Base-by-base conservation (phyloP, 2,329 filamentous ascomycete species). In the Ilyonectria destructans region DNA sequence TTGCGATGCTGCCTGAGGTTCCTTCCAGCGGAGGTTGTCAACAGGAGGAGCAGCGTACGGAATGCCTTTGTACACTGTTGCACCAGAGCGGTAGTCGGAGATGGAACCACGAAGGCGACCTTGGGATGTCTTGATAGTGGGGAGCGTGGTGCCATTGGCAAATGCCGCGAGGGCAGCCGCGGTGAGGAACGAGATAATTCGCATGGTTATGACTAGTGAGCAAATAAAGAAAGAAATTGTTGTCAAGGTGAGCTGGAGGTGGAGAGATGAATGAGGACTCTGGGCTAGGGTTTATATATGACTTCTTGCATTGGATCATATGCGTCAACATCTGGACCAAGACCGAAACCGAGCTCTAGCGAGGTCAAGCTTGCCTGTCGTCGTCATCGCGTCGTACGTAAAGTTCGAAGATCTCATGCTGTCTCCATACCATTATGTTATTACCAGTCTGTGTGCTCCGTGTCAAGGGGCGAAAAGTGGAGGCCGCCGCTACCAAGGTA, bases 41-140 rank as follows among this genome's bases (percentile, higher is more conserved):
- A 55, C 45, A 17, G 51, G 52, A 6, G 60, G 43, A 1, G 40
- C 33, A n/a, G 60, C 60, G 17, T 40, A 49, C 2, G 51, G 51
- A 15, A 56, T 49, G 21, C 52, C 52, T 33, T 57, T 63, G 43
- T 60, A 60, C 1, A 23, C 58, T 8, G 46, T 60, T 4, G 35
- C 33, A 21, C 46, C 46, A 1, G 46, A 46, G n/a, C 58, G 58
- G 33, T 37, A 60, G 31, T 60, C 33, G 5, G 58, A 60, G n/a
- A 48, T 23, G 8, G 29, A 46, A 19, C 58, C 58, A 29, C 58
- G 45, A 31, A 60, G 31, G 10, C n/a, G 46, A 5, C 57, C 63
- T 13, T 31, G 26, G 5, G 57, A 49, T 3, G 59, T 54, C 12
- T 46, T 52, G 5, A 58, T 43, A 19, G 40, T 43, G 15, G 40